Percentiles rank a stretch among this genome's conserved stretches.
Evolutionary conservation across 208 protist genomes (phyloP).

Genomic region (Acanthamoeba sp.): DNA sequence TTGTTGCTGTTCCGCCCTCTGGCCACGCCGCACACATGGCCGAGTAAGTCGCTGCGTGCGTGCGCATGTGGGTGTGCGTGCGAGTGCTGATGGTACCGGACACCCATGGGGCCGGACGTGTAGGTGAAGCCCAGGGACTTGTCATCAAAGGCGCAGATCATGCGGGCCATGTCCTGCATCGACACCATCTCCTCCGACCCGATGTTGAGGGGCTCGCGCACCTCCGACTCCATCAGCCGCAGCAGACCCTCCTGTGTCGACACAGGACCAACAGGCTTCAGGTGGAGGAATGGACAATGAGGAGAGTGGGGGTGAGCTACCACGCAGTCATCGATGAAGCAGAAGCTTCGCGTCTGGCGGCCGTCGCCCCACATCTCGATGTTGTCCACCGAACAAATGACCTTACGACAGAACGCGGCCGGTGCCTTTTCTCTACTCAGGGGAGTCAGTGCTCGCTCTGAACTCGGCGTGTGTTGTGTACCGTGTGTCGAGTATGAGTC

Average conservation of each 20-base stretch:
- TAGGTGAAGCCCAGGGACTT: slow-evolving; percentile 84
- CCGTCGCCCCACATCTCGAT: slow-evolving; percentile 94
- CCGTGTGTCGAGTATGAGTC: too few species aligned
- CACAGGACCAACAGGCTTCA: too few species aligned
- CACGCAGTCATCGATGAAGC: slow-evolving; percentile 91
- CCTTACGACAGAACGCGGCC: slow-evolving; percentile 92
- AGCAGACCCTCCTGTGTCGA: slow-evolving; percentile 83
- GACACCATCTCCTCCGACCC: slow-evolving; percentile 91
- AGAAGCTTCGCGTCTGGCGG: slow-evolving; percentile 92
- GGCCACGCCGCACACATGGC: slow-evolving; percentile 83
- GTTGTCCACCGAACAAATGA: slow-evolving; percentile 74
- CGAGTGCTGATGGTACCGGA: neutral
- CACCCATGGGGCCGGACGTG: neutral
- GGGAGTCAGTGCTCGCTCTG: too few species aligned
- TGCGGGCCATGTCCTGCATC: slow-evolving; percentile 91
- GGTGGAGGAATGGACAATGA: neutral
- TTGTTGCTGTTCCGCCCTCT: slow-evolving; percentile 92
- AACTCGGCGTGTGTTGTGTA: too few species aligned
- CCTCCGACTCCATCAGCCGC: slow-evolving; percentile 88
- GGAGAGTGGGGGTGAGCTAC: slow-evolving; percentile 6
- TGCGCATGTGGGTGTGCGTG: too few species aligned
- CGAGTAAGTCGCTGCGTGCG: neutral
- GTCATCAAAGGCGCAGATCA: slow-evolving; percentile 87
- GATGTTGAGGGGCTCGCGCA: slow-evolving; percentile 90
- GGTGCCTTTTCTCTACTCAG: slow-evolving; percentile 91